Evolutionary conservation across 75 land plant species (phyloP).

Genomic region (Ceratopteris richardii): DNA sequence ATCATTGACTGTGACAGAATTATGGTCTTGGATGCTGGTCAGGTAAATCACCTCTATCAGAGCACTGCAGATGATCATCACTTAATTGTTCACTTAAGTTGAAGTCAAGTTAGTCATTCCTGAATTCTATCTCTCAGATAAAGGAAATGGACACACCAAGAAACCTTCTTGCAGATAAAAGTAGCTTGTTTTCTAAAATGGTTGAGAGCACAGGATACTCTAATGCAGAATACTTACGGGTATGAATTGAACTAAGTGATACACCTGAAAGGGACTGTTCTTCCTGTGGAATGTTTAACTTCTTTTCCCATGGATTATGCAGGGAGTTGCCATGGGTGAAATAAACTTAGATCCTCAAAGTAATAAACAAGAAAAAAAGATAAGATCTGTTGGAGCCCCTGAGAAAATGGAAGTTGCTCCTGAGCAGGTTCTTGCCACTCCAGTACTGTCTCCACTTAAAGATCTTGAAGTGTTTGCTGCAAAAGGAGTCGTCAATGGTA

Average conservation of each 20-base stretch:
- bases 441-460: conserved; percentile 57
- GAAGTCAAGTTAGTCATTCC: too few species aligned
- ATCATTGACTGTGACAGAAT: conserved; percentile 91
- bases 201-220: conserved; percentile 90
- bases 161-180: conserved; percentile 52
- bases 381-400: conserved; percentile 55
- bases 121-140: conserved; percentile 27
- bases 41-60: conserved; percentile 28
- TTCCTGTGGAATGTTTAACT: too few species aligned
- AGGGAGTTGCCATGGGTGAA: conserved; percentile 48
- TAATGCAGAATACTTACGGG: conserved; percentile 82
- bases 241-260: too few species aligned
- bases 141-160: conserved; percentile 77
- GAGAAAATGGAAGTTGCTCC: conserved; percentile 67
- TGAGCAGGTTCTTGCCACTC: too few species aligned
- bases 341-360: conserved; percentile 20
- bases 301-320: neutral
- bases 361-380: conserved; percentile 24
- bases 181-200: conserved; percentile 80
- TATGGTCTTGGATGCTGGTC: conserved; percentile 75
- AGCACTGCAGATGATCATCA: too few species aligned
- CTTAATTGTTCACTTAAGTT: too few species aligned
- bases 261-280: too few species aligned
- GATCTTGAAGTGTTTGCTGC: conserved; percentile 50
- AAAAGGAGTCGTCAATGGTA: conserved; percentile 38